Conservation (phyloP, 208 protist genomes). For the Leishmania tarentolae region DNA sequence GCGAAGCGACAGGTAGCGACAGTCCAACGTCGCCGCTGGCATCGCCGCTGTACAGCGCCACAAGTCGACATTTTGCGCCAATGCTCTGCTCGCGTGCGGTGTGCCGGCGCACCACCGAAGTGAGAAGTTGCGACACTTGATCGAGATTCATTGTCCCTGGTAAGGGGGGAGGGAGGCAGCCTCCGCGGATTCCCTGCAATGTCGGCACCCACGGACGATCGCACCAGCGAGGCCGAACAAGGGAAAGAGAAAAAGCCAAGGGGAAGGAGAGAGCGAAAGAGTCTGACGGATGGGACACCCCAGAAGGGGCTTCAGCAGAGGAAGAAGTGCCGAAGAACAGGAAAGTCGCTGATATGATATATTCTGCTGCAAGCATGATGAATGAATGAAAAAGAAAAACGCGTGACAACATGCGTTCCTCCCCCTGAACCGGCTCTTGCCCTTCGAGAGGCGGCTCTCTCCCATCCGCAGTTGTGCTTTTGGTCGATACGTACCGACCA, state of each 20-base stretch:
- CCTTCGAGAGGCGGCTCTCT: not conserved
- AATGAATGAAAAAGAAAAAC: not conserved
- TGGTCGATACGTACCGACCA: not conserved
- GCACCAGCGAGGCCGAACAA: not conserved
- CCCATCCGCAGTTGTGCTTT: not conserved
- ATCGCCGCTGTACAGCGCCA: conserved; percentile 34
- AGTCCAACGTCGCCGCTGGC: conserved; percentile 6
- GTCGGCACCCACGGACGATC: not conserved
- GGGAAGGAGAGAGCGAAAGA: not conserved
- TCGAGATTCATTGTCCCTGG: not conserved
- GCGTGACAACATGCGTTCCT: not conserved
- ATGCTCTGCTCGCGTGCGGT: conserved; percentile 58
- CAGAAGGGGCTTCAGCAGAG: not conserved
- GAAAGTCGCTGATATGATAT: not conserved
- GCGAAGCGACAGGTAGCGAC: conserved; percentile 43
- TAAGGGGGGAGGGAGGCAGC: no score
- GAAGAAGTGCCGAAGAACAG: no score
- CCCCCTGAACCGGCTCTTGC: not conserved
- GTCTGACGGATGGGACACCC: not conserved
- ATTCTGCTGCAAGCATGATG: not conserved
- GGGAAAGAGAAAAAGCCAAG: not conserved
- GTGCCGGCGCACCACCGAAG: conserved; percentile 7
- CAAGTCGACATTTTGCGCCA: conserved; percentile 55
- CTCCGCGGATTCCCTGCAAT: not conserved
- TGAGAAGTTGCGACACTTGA: conserved; percentile 9